Evolutionary conservation across 805 yeast species (phyloP).

Genomic region (Ogataea glucozyma): DNA sequence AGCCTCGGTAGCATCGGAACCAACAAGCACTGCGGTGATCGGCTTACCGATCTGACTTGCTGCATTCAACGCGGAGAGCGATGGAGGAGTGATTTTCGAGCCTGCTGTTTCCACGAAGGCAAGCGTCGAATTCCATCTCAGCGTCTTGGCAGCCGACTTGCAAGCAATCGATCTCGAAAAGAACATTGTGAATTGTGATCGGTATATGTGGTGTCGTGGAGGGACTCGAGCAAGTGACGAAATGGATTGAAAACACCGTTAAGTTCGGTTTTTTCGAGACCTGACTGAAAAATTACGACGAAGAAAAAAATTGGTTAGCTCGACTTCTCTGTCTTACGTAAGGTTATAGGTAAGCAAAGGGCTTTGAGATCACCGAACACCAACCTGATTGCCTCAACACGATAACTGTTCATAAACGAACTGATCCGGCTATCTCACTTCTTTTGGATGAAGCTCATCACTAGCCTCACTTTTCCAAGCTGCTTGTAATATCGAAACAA

Average conservation of each 20-base stretch:
- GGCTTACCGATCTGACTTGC: slow-evolving; percentile 77
- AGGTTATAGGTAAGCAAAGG: too few relatives aligned
- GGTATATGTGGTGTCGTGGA: neutral
- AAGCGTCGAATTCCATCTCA: slow-evolving; percentile 65
- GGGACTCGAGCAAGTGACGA: neutral
- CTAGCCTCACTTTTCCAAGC: too few relatives aligned
- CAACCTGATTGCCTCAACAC: too few relatives aligned
- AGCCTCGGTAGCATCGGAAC: slow-evolving; percentile 56
- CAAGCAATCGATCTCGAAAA: slow-evolving; percentile 8
- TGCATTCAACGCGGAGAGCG: slow-evolving; percentile 74
- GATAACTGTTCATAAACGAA: too few relatives aligned
- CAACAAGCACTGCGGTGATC: slow-evolving; percentile 75
- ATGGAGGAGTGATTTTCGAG: slow-evolving; percentile 58
- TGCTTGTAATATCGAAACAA: too few relatives aligned
- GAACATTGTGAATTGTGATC: neutral
- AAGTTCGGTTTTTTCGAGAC: neutral
- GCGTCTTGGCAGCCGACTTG: slow-evolving; percentile 7
- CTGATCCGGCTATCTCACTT: too few relatives aligned
- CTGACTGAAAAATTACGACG: too few relatives aligned
- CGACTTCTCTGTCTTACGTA: too few relatives aligned
- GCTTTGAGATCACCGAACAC: too few relatives aligned
- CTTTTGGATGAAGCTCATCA: too few relatives aligned
- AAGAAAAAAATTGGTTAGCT: too few relatives aligned
- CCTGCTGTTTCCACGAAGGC: slow-evolving; percentile 71
- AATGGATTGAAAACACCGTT: neutral